Percentiles rank a stretch among this genome's conserved stretches.
Conservation (phyloP, 768 basidiomycete species). For the Lactarius psammicola region DNA sequence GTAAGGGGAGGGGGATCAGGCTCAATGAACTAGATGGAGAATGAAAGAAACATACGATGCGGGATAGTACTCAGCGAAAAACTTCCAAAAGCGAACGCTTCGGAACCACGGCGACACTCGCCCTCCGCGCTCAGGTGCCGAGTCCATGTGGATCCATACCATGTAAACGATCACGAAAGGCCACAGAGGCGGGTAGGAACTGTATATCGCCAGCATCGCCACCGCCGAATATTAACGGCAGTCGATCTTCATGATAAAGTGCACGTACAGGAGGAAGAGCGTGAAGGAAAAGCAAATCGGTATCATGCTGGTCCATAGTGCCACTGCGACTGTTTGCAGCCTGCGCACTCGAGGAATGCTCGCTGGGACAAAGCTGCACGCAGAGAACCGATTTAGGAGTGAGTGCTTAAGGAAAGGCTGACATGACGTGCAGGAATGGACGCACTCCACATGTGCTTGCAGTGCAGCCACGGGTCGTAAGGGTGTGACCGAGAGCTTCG, state of each 20-base stretch:
- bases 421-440: slow-evolving; percentile 28
- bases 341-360: slow-evolving; percentile 83
- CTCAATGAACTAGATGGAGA: not conserved
- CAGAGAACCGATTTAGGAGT: not conserved
- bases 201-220: slow-evolving; percentile 35
- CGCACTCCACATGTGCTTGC: slow-evolving; percentile 74
- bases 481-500: slow-evolving; percentile 49
- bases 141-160: slow-evolving; percentile 78
- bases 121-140: slow-evolving; percentile 70
- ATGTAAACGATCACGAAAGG: slow-evolving; percentile 74
- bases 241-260: not conserved
- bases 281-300: slow-evolving; percentile 64
- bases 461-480: slow-evolving; percentile 62
- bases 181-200: slow-evolving; percentile 89
- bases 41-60: slow-evolving; percentile 61
- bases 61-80: slow-evolving; percentile 92
- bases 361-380: slow-evolving; percentile 76
- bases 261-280: slow-evolving; percentile 75
- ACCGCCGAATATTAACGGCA: not conserved
- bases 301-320: slow-evolving; percentile 83
- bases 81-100: slow-evolving; percentile 69
- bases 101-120: slow-evolving; percentile 75
- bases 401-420: not conserved
- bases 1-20: not conserved
- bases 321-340: slow-evolving; percentile 86